Evolutionary conservation across 495 filamentous ascomycete species (phyloP), one percentile per base, ranked within the genome.

Genomic region (Penicillium taxi): DNA sequence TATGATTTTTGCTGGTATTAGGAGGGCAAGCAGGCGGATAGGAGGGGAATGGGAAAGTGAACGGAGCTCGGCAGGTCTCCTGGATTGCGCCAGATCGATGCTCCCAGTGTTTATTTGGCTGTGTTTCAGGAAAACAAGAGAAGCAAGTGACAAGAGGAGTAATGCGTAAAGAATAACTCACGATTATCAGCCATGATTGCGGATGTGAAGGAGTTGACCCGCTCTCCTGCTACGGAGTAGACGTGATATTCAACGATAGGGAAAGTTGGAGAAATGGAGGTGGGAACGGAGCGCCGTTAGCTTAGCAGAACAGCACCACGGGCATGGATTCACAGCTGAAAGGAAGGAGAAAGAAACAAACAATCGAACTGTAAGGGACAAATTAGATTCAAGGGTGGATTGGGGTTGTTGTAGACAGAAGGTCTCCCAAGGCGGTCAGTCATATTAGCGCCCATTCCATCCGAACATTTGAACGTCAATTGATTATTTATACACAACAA

Each of bases 141-240:
- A 21, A 27, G 30, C 26, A 23, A 11, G 16, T 28, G 9, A 22
- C 7, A 18, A 6, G 2, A 12, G 6, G 26, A 19, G 13, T 2
- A 29, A 22, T 7, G 9, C 24, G 13, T 8, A 22, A 14, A n/a
- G 9, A 32, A 5, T 5, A 7, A 55, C 63, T 59, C 30, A 67
- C 63, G 37, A 37, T 42, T 56, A 40, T 67, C 63, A 58, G 61
- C 58, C 61, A 67, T 67, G 35, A 47, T 50, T 46, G 44, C 50
- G 48, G 38, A 39, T 57, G 42, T 52, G 45, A 53, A 58, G 55
- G 63, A 56, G 58, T 48, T 39, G 26, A 32, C 45, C 50, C 56
- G 57, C 59, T 53, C 54, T 59, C 52, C 37, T 48, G 47, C 27
- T 39, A n/a, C n/a, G n/a, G n/a, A n/a, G n/a, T n/a, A 37, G 32